These are phyloP conservation scores for Besnoitia besnoiti DNA, from an alignment of 169 alveolate genomes.

Conservation along the genomic window DNA sequence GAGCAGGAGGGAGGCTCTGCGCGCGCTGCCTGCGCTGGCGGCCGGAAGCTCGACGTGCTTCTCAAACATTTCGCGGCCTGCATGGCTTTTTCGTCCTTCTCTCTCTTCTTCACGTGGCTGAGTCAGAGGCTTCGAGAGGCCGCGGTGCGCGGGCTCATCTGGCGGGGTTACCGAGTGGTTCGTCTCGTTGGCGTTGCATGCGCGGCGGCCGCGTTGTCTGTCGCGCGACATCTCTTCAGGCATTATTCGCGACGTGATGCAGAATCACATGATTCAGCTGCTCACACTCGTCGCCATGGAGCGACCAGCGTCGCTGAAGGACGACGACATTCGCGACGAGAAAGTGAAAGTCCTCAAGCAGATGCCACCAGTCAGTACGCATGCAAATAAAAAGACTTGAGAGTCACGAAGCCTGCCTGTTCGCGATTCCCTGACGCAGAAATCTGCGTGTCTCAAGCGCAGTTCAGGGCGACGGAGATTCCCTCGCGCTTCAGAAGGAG, in stretches of 20 bases:
- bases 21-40: background rate
- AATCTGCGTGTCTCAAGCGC: too few species aligned
- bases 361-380: constrained; percentile 72
- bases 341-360: constrained; percentile 76
- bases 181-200: background rate
- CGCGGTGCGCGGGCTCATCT: background rate
- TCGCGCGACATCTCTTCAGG: constrained; percentile 45
- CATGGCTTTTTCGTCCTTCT: too few species aligned
- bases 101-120: too few species aligned
- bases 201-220: background rate
- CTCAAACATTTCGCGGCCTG: background rate
- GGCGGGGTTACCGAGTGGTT: background rate
- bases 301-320: constrained; percentile 73
- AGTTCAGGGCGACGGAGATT: too few species aligned
- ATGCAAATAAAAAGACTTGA: too few species aligned
- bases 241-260: constrained; percentile 79
- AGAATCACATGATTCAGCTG: constrained; percentile 79
- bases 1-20: background rate
- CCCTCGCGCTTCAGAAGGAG: too few species aligned
- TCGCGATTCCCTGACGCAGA: too few species aligned
- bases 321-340: constrained; percentile 76
- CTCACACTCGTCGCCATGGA: constrained; percentile 77
- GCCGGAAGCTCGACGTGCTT: background rate
- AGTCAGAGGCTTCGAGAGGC: background rate
- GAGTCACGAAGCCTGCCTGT: too few species aligned